Evolutionary conservation across 768 basidiomycete species (phyloP), one percentile per base, ranked within the genome.

Genomic region (Calvatia gigantea): DNA sequence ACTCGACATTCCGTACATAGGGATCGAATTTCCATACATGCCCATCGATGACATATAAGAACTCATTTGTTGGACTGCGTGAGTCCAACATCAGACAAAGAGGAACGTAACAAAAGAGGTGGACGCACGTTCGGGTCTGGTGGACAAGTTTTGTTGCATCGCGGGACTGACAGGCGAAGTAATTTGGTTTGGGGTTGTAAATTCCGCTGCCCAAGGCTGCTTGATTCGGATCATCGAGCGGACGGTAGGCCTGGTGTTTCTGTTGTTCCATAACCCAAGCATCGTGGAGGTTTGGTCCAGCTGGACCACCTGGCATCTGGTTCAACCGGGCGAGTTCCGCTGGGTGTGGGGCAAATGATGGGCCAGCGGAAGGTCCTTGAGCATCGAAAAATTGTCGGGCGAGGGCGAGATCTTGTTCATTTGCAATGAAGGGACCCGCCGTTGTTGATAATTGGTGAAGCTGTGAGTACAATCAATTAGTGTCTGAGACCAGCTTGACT

Each of bases 311-410:
- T 25, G 59, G 70, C 41, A 72, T 60, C 35, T 75, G 73, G 1
- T 62, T 64, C 58, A 71, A 61, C 23, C 69, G 71, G 21, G 70
- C 59, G 21, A 72, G 51, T 15, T 70, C 70, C 6, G 62, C 47
- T 6, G 67, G 64, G 37, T 71, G 66, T 2, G 69, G 68, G 32
- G 72, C 61, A 57, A 75, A 73, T 32, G 70, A 68, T 12, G 73
- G 73, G 8, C 61, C 65, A 27, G 67, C 61, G 1, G 68, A 64
- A 17, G 69, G 62, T 21, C 64, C 67, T 19, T 75, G 71, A 2
- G 72, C 66, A 57, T 85, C 80, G 64, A 94, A 94, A 68, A 94
- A 94, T 60, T 89, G 89, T 42, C 86, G 83, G 25, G 90, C 91
- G 59, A 90, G 79, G 12, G 82, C 80, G 44, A 84, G 68, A 69